Evolutionary conservation across 2,329 filamentous ascomycete genomes (phyloP).

Genomic region (Basipetospora chlamydospora): DNA sequence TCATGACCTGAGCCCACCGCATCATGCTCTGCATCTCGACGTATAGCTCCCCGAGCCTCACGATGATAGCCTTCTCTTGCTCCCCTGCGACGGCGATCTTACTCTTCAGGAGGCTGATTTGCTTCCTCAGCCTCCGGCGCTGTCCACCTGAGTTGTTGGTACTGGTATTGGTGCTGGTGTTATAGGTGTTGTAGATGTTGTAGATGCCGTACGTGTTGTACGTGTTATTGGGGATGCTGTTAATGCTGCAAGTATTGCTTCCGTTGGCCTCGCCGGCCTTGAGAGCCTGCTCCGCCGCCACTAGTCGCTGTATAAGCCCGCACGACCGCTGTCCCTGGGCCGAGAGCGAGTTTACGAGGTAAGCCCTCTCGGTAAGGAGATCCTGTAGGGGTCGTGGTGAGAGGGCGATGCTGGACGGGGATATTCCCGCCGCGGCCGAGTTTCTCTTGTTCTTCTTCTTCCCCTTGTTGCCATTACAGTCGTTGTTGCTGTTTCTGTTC

Average conservation of each 20-base stretch:
- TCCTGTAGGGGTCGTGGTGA: slow-evolving; percentile 25
- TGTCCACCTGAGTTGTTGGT: too few species aligned
- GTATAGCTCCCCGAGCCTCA: slow-evolving; percentile 32
- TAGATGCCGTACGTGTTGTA: too few species aligned
- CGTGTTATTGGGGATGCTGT: too few species aligned
- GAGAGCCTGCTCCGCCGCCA: slow-evolving; percentile 17
- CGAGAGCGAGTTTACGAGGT: slow-evolving; percentile 27
- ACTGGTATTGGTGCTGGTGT: slow-evolving; percentile 1
- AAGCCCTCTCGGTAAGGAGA: slow-evolving; percentile 30
- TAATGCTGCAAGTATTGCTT: too few species aligned
- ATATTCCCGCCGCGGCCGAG: not conserved
- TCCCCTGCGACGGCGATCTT: slow-evolving; percentile 28
- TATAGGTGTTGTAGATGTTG: too few species aligned
- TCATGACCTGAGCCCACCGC: slow-evolving; percentile 20
- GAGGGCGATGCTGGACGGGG: slow-evolving; percentile 12
- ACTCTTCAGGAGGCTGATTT: slow-evolving; percentile 23
- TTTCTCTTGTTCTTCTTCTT: slow-evolving; percentile 1
- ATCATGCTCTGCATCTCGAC: slow-evolving; percentile 32
- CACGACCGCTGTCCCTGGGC: slow-evolving; percentile 22
- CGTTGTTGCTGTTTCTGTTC: not conserved
- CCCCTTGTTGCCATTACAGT: not conserved
- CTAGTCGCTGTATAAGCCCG: slow-evolving; percentile 24
- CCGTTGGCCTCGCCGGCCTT: not conserved
- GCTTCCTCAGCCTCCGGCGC: slow-evolving; percentile 22
- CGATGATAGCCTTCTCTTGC: slow-evolving; percentile 30